Conservation (phyloP, 1,139 yeast genomes). For the Kodamaea fungicola region DNA sequence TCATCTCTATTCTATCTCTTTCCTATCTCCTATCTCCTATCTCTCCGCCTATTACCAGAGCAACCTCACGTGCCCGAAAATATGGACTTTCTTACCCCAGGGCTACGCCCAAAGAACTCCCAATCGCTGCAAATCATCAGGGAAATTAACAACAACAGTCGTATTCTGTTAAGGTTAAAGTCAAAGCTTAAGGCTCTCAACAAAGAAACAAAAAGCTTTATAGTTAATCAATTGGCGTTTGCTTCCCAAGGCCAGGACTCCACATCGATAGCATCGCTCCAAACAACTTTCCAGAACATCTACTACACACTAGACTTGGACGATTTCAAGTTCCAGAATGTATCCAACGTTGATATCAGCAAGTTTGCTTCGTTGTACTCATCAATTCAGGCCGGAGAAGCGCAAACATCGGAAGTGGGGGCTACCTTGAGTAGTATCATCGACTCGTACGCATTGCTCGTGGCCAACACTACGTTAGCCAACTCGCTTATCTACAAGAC, state of each 20-base stretch:
- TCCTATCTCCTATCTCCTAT: too few relatives aligned
- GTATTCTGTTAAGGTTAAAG: slow-evolving; percentile 12
- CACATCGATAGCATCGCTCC: slow-evolving; percentile 12
- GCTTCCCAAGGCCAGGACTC: slow-evolving; percentile 1
- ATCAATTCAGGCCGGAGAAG: not conserved
- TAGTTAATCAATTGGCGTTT: slow-evolving; percentile 10
- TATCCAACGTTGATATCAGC: slow-evolving; percentile 14
- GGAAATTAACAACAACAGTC: slow-evolving; percentile 14
- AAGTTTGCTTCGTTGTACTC: slow-evolving; percentile 9
- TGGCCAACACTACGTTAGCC: slow-evolving; percentile 28
- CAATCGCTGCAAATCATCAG: slow-evolving; percentile 10
- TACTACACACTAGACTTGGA: slow-evolving; percentile 23
- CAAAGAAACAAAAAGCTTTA: slow-evolving; percentile 9
- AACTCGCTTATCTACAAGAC: slow-evolving; percentile 36
- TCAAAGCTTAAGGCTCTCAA: slow-evolving; percentile 12
- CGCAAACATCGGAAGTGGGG: not conserved
- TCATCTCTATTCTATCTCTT: too few relatives aligned
- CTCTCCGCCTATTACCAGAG: too few relatives aligned
- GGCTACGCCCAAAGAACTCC: slow-evolving; percentile 11
- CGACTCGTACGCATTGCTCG: slow-evolving; percentile 18
- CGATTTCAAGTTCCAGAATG: slow-evolving; percentile 18
- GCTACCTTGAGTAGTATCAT: too few relatives aligned
- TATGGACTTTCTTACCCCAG: slow-evolving; percentile 17
- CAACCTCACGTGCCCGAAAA: not conserved
- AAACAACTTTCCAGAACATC: slow-evolving; percentile 22